phyloP scores from a whole-genome alignment of 257 asterid species.

The Galeopsis tetrahit region DNA sequence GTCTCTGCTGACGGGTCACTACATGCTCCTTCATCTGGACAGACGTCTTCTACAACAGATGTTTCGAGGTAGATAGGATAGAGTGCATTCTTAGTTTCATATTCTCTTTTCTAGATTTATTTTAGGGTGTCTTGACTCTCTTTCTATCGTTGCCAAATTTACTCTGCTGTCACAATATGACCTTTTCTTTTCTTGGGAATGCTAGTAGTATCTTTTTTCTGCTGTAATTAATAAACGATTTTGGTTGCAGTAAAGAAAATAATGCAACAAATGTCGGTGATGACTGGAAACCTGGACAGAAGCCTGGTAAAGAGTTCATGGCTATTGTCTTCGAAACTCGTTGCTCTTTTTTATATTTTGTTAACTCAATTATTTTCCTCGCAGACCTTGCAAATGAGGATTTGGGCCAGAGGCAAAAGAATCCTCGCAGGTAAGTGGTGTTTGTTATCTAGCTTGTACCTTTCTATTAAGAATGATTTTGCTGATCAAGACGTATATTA shows the following conservation, averaged over 20 bases:
- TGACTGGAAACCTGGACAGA: slow-evolving; percentile 64
- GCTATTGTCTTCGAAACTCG: not conserved
- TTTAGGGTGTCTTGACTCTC: slow-evolving; percentile 10
- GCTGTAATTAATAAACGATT: not conserved
- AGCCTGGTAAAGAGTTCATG: slow-evolving; percentile 57
- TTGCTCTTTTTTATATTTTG: not conserved
- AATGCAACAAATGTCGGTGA: slow-evolving; percentile 46
- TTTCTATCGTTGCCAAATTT: not conserved
- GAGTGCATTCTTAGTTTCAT: not conserved
- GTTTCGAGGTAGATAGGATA: slow-evolving; percentile 54
- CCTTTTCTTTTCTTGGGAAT: not conserved
- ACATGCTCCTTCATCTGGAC: slow-evolving; percentile 68
- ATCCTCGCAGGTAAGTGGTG: slow-evolving; percentile 70
- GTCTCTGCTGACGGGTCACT: slow-evolving; percentile 71
- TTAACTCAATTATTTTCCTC: not conserved
- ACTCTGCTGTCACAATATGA: not conserved
- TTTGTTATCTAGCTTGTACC: slow-evolving; percentile 10
- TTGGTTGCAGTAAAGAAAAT: slow-evolving; percentile 69
- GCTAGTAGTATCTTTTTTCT: too few relatives aligned
- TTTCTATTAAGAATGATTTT: not conserved
- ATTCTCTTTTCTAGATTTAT: not conserved
- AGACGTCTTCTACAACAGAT: slow-evolving; percentile 50
- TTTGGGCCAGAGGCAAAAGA: slow-evolving; percentile 76
- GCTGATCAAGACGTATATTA: slow-evolving; percentile 17
- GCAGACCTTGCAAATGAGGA: slow-evolving; percentile 68